These are phyloP conservation scores for Lotus japonicus DNA, from an alignment of 306 rosid genomes.

Conservation along the genomic window DNA sequence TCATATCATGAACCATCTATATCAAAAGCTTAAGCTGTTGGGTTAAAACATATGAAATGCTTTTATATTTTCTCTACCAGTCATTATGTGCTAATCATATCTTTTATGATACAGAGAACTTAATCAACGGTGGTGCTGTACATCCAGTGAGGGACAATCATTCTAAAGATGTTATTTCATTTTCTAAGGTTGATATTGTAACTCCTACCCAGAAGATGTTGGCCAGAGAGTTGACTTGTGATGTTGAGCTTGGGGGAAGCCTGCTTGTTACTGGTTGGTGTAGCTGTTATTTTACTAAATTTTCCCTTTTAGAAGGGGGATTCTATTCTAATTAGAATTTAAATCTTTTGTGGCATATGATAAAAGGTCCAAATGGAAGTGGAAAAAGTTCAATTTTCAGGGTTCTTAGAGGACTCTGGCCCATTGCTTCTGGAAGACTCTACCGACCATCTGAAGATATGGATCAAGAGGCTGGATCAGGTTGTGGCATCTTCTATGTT, in stretches of 20 bases:
- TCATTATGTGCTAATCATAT: slow-evolving; percentile 14
- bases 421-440: slow-evolving; percentile 67
- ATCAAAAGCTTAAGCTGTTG: too few relatives aligned
- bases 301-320: background rate
- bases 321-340: slow-evolving; percentile 11
- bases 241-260: slow-evolving; percentile 63
- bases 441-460: slow-evolving; percentile 52
- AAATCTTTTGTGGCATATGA: slow-evolving; percentile 15
- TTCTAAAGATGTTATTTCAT: slow-evolving; percentile 59
- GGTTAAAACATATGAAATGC: too few relatives aligned
- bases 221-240: slow-evolving; percentile 85
- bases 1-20: too few relatives aligned
- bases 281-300: background rate
- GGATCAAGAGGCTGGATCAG: slow-evolving; percentile 48
- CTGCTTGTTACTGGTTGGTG: slow-evolving; percentile 92
- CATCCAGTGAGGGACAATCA: slow-evolving; percentile 35
- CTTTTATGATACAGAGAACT: slow-evolving; percentile 34
- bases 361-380: slow-evolving; percentile 94
- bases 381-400: slow-evolving; percentile 97
- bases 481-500: slow-evolving; percentile 79
- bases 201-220: slow-evolving; percentile 87
- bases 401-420: slow-evolving; percentile 98
- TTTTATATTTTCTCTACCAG: too few relatives aligned
- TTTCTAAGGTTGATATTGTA: slow-evolving; percentile 74
- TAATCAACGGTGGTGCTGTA: slow-evolving; percentile 28